These are phyloP conservation scores for Cryptosporidium canis DNA, from an alignment of 169 alveolate species.

Conservation along the genomic window DNA sequence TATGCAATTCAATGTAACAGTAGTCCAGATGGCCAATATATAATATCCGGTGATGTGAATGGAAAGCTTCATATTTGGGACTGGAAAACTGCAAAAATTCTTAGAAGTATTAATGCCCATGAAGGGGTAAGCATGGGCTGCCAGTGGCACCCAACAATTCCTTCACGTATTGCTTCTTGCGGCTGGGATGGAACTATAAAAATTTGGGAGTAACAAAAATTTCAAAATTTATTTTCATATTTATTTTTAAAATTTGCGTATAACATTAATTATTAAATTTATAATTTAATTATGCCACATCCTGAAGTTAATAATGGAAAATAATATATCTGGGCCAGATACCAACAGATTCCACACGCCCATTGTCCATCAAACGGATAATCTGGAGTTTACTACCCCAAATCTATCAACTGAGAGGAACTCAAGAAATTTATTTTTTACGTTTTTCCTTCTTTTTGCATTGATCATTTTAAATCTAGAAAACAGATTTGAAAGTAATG, in stretches of 20 bases:
- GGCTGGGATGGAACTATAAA: constrained; percentile 97
- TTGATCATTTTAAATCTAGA: constrained; percentile 18
- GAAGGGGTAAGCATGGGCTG: constrained; percentile 93
- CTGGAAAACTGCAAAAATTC: constrained; percentile 93
- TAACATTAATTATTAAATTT: background rate
- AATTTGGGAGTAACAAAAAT: constrained; percentile 91
- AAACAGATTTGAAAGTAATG: constrained; percentile 27
- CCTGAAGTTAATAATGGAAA: constrained; percentile 4
- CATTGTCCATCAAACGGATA: background rate
- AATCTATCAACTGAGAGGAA: constrained; percentile 2
- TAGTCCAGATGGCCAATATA: constrained; percentile 95
- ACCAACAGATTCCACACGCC: background rate
- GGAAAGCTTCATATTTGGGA: constrained; percentile 97
- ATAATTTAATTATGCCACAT: background rate
- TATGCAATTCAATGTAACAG: constrained; percentile 93
- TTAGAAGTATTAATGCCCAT: constrained; percentile 92
- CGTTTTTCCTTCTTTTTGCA: background rate
- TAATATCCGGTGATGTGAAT: constrained; percentile 94
- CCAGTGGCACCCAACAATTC: constrained; percentile 95
- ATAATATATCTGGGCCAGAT: background rate
- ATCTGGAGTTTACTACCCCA: background rate
- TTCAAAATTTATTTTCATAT: background rate
- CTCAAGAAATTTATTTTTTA: constrained; percentile 13
- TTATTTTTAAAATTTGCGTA: background rate
- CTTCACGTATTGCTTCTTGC: constrained; percentile 93